Evolutionary conservation across 495 filamentous ascomycete genomes (phyloP), one percentile per base, ranked within the genome.

Genomic region (Terfezia boudieri): DNA sequence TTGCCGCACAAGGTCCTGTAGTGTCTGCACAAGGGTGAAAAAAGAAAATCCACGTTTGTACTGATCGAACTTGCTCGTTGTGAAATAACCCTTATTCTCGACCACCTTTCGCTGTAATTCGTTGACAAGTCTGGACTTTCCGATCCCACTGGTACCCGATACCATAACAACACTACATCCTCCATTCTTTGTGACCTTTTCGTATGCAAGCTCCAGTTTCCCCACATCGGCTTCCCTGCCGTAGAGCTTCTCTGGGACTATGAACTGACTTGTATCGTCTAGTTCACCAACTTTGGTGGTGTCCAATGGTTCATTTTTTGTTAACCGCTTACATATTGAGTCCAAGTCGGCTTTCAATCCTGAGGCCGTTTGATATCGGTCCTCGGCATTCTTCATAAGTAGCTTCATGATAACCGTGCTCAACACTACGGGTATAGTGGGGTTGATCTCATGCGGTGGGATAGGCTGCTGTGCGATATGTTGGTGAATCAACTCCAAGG

Each of bases 321-420:
- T 74, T 36, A 85, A 69, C 20, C 82, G 59, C 58, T 73, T 69
- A 22, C 72, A 69, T 11, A 84, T 74, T 52, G 75, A 67, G n/a
- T 72, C 57, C 51, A 85, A 65, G 58, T 85, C 81, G 43, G 77
- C 67, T 61, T 81, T 83, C n/a, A 84, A 70, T 0, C 81, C 81
- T 14, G 76, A 76, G 8, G 78, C 75, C 2, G 79, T 81, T 58
- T 83, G 73, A 60, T 85, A 85, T 6, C 81, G 73, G 37, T 84
- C 80, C 56, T 77, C 78, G 17, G 81, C 77, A 48, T 76, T 73
- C 60, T 82, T 84, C 56, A 78, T 73, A 0, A 82, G 77, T 76
- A 85, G 82, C 59, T 78, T 81, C 63, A 79, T 76, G 23, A 85
- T 73, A 9, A 85, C 73, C 8, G 69, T 69, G 7, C 77, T 81